phyloP scores from a whole-genome alignment of 2,329 filamentous ascomycete genomes.

The Microsporum ferrugineum region DNA sequence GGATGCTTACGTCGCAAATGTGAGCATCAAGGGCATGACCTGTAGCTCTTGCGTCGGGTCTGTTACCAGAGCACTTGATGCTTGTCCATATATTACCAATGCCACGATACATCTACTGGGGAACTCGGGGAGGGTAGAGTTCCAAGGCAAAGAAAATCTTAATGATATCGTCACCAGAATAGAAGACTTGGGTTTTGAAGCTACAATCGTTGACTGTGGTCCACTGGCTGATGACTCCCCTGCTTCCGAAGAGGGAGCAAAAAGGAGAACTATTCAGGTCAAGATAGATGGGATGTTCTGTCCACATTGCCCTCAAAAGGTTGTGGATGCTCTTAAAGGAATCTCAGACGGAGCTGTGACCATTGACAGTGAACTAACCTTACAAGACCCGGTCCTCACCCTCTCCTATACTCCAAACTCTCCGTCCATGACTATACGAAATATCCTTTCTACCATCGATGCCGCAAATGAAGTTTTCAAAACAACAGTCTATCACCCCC shows the following conservation, averaged over 20 bases:
- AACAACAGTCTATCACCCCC: slow-evolving; percentile 63
- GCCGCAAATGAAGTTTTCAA: slow-evolving; percentile 54
- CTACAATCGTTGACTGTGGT: slow-evolving; percentile 41
- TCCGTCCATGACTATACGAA: slow-evolving; percentile 61
- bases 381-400: slow-evolving; percentile 55
- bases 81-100: slow-evolving; percentile 35
- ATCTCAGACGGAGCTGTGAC: slow-evolving; percentile 39
- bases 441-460: slow-evolving; percentile 58
- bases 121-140: slow-evolving; percentile 40
- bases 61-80: slow-evolving; percentile 38
- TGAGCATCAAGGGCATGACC: slow-evolving; percentile 47
- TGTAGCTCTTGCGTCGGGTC: slow-evolving; percentile 45
- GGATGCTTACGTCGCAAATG: slow-evolving; percentile 30
- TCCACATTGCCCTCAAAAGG: slow-evolving; percentile 51
- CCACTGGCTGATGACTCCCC: slow-evolving; percentile 27
- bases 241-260: slow-evolving; percentile 20
- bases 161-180: slow-evolving; percentile 39
- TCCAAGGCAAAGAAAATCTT: slow-evolving; percentile 37
- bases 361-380: slow-evolving; percentile 38
- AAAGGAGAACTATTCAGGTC: slow-evolving; percentile 50
- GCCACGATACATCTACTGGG: slow-evolving; percentile 43
- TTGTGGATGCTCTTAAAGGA: slow-evolving; percentile 27
- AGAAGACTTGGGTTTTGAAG: slow-evolving; percentile 54
- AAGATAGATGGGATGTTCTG: slow-evolving; percentile 63
- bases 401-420: slow-evolving; percentile 58